Evolutionary conservation across 2,329 filamentous ascomycete species (phyloP), one percentile per base, ranked within the genome.

Genomic region (Apiospora pterosperma): DNA sequence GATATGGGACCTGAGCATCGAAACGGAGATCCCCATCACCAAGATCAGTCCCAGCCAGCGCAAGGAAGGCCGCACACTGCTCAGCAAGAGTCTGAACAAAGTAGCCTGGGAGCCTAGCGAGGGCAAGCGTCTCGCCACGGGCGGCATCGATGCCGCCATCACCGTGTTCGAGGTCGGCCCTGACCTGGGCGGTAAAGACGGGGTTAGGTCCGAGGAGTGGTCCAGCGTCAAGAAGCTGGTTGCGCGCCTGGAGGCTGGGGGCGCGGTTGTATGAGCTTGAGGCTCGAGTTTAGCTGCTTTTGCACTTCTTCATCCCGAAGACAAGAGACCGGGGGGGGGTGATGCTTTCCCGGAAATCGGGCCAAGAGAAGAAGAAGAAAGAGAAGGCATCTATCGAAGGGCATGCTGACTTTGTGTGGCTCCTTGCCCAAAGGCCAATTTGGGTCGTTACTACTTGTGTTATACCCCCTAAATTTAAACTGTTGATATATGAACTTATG

Each of bases 61-160:
- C 74, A 85, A 88, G 71, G 87, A 88, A 59, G 85, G 89, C 67
- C 79, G 87, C 77, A 86, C 88, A 34, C 88, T 92, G 76, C 84
- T 95, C 71, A 92, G 90, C 65, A 91, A 92, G 80, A 97, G 93
- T 75, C 79, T 99, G 72, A 99, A 99, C 78, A 97, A 96, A 80
- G 82, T 97, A 52, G 91, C 93, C 0, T 99, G 96, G 96, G 96
- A 99, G 79, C 88, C 89, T 72, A 90, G 88, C 55, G 94, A 97
- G 75, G 96, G 96, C 60, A 91, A 91, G 77, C 86, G 92, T 62
- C 81, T 98, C 61, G 96, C 95, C 1, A 93, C 93, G 0, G 96
- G 96, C 55, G 96, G 96, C 4, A 90, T 99, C 67, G 94, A 97
- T 73, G 95, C 95, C 12, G 88, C 93, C 1, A 84, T 97, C 25